Base-by-base conservation (phyloP, 2,329 filamentous ascomycete species). In the Penicillium sp. region DNA sequence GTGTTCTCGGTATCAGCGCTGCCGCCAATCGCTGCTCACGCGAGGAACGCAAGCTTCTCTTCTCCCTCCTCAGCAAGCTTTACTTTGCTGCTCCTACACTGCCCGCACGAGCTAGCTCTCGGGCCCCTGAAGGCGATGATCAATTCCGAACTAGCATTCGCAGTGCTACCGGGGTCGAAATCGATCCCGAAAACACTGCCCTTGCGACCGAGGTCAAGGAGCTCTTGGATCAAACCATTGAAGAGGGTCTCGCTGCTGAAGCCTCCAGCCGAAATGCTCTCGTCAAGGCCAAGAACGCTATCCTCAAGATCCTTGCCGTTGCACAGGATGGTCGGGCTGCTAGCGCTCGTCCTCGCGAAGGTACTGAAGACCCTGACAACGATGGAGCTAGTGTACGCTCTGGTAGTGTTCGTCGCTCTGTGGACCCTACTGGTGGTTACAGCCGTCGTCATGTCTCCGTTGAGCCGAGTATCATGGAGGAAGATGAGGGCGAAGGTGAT, bases 21-120 rank as follows among this genome's bases (percentile, higher is more conserved):
- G 68, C 66, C 2, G 59, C 64, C 14, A 72, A 69, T 53, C 72
- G 71, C 11, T 73, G 72, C 55, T 69, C 69, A 7, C 70, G 89
- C 70, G 91, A 96, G 61, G 92, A 97, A 73, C 90, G 89, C 76
- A 97, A 95, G 71, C 82, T 88, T 1, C 77, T 94, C 10, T 85
- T 90, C 28, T 83, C 86, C 0, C 83, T 97, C 45, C 82, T 97
- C 1, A 86, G 86, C 61, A 97, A 97, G 74, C 79, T 97, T 2
- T 86, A 92, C 69, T 82, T 97, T 45, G 86, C 88, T 1, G 82
- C 90, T 0, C 79, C 87, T 1, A 86, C 57, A 77, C 83, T 60
- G 77, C 66, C 72, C 16, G 71, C 74, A 1, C 69, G 73, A 31
- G 67, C 72, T 4, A 65, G 69, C 6, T 75, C 73, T 35, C 70